Evolutionary conservation across 306 rosid genomes (phyloP).

Genomic region (Echinosophora koreensis): DNA sequence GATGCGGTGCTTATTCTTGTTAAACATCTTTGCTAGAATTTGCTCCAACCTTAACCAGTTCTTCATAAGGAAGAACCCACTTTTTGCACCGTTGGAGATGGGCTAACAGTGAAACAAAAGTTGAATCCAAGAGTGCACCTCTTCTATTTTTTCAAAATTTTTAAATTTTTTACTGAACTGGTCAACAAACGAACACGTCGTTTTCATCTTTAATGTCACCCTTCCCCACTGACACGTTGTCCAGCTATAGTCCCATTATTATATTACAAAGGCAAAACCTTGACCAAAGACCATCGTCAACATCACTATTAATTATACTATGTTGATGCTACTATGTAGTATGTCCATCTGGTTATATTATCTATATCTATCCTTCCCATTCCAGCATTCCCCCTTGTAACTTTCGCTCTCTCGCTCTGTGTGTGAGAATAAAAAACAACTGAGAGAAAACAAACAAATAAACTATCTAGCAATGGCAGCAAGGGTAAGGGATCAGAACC

Average conservation of each 20-base stretch:
- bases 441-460: not conserved
- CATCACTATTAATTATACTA: not conserved
- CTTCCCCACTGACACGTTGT: slow-evolving; percentile 28
- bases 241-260: slow-evolving; percentile 17
- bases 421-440: not conserved
- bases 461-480: slow-evolving; percentile 11
- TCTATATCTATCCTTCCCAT: no score
- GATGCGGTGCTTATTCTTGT: no score
- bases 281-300: slow-evolving; percentile 34
- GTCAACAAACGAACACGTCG: slow-evolving; percentile 39
- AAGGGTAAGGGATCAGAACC: slow-evolving; percentile 51
- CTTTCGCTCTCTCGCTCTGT: slow-evolving; percentile 1
- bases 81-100: no score
- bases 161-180: not conserved
- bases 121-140: not conserved
- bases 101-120: not conserved
- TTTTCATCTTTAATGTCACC: slow-evolving; percentile 27
- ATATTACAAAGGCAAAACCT: slow-evolving; percentile 10
- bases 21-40: no score
- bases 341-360: not conserved
- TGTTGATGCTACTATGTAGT: no score
- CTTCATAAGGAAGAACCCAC: no score
- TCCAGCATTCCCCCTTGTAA: not conserved
- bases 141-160: no score
- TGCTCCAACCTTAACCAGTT: no score